Base-by-base conservation (phyloP, 805 yeast species). In the Ogataea zsoltii region DNA sequence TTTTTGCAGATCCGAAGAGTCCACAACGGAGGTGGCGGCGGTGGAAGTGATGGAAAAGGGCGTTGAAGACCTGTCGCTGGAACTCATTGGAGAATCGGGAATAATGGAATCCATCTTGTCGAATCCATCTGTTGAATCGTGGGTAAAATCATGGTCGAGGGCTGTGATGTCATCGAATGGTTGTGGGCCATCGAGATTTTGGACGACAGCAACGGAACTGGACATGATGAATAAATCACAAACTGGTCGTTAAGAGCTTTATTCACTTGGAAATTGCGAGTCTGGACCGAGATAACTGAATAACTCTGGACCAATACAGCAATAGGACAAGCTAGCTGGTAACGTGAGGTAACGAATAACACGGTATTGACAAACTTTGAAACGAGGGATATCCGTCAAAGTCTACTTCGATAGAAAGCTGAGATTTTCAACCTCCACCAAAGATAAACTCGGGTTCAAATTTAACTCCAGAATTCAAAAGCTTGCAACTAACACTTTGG, bases 21-120 rank as follows among this genome's bases (percentile, higher is more conserved):
- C 62, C n/a, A 34, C 47, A 12, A 61, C 56, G 1, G 68, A 57
- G n/a, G 62, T 59, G 14, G 65, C 58, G 13, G 63, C 56, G 3
- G 66, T 55, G 0, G 68, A 60, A 10, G 62, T 53, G 31, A 75
- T 69, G 15, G 77, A 74, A 11, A 75, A 63, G 15, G 79, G 72
- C 36, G 76, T 63, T 18, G 72, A 73, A 48, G 63, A 61, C 54
- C 67, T 60, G 28, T 60, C 67, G 45, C 60, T 60, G 26, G 51
- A 45, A 35, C 57, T 59, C 44, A 56, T 51, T 3, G 71, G 70
- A 10, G 69, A 65, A 15, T 56, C 58, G 10, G 64, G 63, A 38
- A 48, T 46, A 25, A 55, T 46, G 19, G 51, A 45, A 32, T 49
- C 52, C n/a, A 28, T 16, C 30, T 44, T 51, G 28, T 41, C 46